Base-by-base conservation (phyloP, 73 alveolate species). In the Stentor roeselii region DNA sequence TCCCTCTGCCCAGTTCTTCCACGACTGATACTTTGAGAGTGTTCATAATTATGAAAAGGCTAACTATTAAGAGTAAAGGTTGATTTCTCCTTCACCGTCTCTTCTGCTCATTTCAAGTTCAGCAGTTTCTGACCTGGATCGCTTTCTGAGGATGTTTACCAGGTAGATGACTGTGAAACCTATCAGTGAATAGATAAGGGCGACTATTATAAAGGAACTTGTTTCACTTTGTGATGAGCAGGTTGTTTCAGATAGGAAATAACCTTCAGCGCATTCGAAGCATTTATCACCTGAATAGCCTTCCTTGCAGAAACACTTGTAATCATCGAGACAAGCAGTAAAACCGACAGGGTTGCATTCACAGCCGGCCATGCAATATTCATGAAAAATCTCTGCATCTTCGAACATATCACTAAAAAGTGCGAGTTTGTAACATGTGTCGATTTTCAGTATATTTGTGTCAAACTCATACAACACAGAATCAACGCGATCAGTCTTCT, bases 1-100 rank as follows among this genome's bases (percentile, higher is more conserved):
- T 92, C 2, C 99, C 99, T 82, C 95, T 83, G 39, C 99, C 99
- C 83, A 95, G 86, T 86, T 95, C 97, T 84, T 87, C 91, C 1
- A 86, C 75, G 21, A 76, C 74, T 76, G 80, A 1, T 1, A 67
- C 80, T 21, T 32, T 40, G 21, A 67, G 37, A 21, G 21, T 32
- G 21, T 67, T 27, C 80, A 67, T 67, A n/a, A n/a, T n/a, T n/a
- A n/a, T n/a, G n/a, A n/a, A n/a, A n/a, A n/a, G n/a, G n/a, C 67
- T 50, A 11, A 50, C 21, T 21, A 50, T 50, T 50, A 11, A 6
- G 67, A 50, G 67, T 50, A 50, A 11, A 50, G 21, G 67, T 50
- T 21, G 21, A 50, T 50, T 50, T 50, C 67, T 11, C 67, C 21
- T 50, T 11, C 6, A 11, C 21, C 67, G 6, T 50, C 67, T 50